Evolutionary conservation across 2,329 filamentous ascomycete genomes (phyloP).

Genomic region (Grosmannia huntii): DNA sequence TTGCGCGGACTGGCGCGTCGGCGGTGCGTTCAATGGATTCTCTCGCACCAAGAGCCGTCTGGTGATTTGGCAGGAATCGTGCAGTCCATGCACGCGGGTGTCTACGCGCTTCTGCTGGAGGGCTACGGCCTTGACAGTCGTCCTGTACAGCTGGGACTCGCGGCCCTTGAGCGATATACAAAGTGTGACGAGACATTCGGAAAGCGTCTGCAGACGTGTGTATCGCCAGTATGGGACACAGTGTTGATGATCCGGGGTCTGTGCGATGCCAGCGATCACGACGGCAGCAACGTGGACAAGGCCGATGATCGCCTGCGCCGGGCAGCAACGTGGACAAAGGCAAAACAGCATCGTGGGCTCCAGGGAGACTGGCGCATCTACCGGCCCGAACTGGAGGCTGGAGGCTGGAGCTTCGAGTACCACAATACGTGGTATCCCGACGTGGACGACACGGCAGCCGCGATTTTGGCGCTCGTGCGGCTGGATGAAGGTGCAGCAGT

Average conservation of each 20-base stretch:
- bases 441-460: constrained; percentile 20
- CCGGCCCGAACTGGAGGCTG: constrained; percentile 12
- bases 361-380: constrained; percentile 19
- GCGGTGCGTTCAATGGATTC: constrained; percentile 16
- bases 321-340: constrained; percentile 11
- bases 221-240: constrained; percentile 23
- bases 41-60: constrained; percentile 16
- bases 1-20: constrained; percentile 10
- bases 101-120: constrained; percentile 5
- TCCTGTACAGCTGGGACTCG: neutral
- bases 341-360: constrained; percentile 14
- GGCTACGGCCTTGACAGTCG: constrained; percentile 1
- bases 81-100: constrained; percentile 14
- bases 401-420: constrained; percentile 21
- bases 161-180: neutral
- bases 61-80: constrained; percentile 18
- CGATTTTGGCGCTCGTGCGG: constrained; percentile 17
- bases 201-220: constrained; percentile 16
- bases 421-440: constrained; percentile 20
- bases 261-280: constrained; percentile 11
- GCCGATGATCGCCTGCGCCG: neutral
- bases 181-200: constrained; percentile 14
- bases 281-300: neutral
- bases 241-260: constrained; percentile 19
- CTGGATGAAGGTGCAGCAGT: constrained; percentile 9